A percentile compares a stretch with the other conserved stretches of the same genome.
Evolutionary conservation across 2,329 filamentous ascomycete genomes (phyloP).

Genomic region (Xylariaceae sp.): DNA sequence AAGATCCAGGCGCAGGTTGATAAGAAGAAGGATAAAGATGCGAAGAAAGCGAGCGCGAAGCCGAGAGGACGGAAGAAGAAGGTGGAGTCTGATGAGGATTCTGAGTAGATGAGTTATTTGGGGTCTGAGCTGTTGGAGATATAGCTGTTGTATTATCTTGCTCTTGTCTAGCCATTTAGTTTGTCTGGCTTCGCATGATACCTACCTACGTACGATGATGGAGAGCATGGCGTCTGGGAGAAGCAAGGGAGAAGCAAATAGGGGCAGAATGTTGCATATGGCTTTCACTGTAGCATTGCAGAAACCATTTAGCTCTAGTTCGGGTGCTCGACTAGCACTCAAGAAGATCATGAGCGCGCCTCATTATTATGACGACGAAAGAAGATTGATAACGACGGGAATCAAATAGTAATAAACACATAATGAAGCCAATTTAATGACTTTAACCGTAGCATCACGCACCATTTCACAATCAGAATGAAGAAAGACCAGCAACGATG

Average conservation of each 20-base stretch:
- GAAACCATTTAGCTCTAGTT: too few species aligned
- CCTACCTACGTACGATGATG: not conserved
- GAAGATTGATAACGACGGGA: not conserved
- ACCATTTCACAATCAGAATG: too few species aligned
- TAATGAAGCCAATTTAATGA: too few species aligned
- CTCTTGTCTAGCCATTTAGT: slow-evolving; percentile 3
- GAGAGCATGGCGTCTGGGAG: slow-evolving; percentile 13
- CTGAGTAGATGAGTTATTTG: slow-evolving; percentile 7
- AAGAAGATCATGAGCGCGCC: not conserved
- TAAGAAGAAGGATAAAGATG: slow-evolving; percentile 60
- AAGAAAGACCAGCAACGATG: too few species aligned
- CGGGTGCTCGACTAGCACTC: not conserved
- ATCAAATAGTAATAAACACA: too few species aligned
- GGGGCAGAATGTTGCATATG: not conserved
- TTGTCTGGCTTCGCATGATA: not conserved
- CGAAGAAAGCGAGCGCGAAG: slow-evolving; percentile 34
- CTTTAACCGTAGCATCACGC: too few species aligned
- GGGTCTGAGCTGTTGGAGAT: too few species aligned
- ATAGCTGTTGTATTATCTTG: not conserved
- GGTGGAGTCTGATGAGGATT: slow-evolving; percentile 26
- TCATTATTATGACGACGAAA: too few species aligned
- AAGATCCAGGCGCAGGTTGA: slow-evolving; percentile 76
- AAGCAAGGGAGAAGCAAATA: not conserved
- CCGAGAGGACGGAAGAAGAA: slow-evolving; percentile 25
- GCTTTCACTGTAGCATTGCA: too few species aligned